Percentiles rank a stretch among this genome's conserved stretches.
Evolutionary conservation across 2,329 filamentous ascomycete genomes (phyloP).

Genomic region (Trichoderma sp.): DNA sequence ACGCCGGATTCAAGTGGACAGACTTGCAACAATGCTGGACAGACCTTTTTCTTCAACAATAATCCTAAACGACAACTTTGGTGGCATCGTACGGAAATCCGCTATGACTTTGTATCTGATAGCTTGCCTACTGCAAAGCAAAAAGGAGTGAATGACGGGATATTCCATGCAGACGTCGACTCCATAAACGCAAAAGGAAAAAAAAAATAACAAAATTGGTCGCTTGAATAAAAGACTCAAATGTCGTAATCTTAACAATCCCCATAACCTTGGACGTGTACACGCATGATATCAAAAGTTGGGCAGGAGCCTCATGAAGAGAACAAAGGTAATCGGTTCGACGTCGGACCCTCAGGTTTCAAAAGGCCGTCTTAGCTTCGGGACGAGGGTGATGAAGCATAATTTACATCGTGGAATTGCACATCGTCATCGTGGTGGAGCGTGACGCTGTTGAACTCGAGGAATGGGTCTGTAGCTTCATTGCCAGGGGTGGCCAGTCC

Average conservation of each 20-base stretch:
- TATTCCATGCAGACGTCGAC: not conserved
- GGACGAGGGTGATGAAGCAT: slow-evolving; percentile 10
- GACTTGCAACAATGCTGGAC: slow-evolving; percentile 20
- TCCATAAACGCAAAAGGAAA: not conserved
- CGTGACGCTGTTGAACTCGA: slow-evolving; percentile 98
- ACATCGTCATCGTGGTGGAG: slow-evolving; percentile 94
- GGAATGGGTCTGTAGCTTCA: slow-evolving; percentile 84
- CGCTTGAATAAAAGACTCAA: slow-evolving; percentile 11
- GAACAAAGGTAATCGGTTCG: not conserved
- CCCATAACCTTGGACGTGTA: slow-evolving; percentile 10
- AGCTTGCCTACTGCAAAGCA: not conserved
- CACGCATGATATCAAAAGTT: slow-evolving; percentile 14
- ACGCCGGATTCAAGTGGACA: slow-evolving; percentile 25
- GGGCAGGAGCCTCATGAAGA: not conserved
- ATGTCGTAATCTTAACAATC: slow-evolving; percentile 15
- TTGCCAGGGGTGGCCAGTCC: slow-evolving; percentile 80
- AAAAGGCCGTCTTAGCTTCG: not conserved
- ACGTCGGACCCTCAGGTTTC: not conserved
- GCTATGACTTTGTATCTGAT: not conserved
- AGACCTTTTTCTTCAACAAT: not conserved
- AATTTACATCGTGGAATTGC: slow-evolving; percentile 34
- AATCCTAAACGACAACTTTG: not conserved
- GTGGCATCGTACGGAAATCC: not conserved
- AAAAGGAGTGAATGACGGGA: slow-evolving; percentile 8
- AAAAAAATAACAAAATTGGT: not conserved